Base-by-base conservation (phyloP, 176 grass and related monocot genomes). In the Tillandsia fasciculata region DNA sequence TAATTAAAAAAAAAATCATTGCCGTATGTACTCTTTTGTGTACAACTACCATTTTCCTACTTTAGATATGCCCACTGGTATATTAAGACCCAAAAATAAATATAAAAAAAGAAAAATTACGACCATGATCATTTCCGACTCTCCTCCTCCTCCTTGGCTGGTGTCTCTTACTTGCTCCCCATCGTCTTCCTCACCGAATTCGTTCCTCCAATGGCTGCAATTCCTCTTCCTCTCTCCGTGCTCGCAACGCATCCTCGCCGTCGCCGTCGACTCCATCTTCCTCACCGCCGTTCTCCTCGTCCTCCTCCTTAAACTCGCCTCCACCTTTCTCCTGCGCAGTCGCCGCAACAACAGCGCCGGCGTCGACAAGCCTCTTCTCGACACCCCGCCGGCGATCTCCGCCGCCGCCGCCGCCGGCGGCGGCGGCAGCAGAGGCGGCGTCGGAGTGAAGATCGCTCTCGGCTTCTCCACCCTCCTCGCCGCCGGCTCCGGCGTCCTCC, bases 231-330 rank as follows among this genome's bases (percentile, higher is more conserved):
- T 84, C n/a, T 77, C 83, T 0, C 83, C 83, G 0, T 90, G 80
- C 67, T 77, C 83, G n/a, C 87, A 81, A 83, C 80, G 83, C 70
- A 27, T 28, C 20, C 73, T 86, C 57, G 66, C 77, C 17, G 67
- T 11, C 11, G 69, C 68, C 4, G 5, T 79, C 47, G 69, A 84
- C 69, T 26, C 72, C 13, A 51, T 81, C 56, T 82, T 87, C 81
- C 69, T 91, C 51, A 13, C 84, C 64, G 54, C 56, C 26, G 54
- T 66, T 7, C 33, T 81, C 59, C 24, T 2, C 3, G 1, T 81
- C 27, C 11, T 52, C 12, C 17, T 70, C 50, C 81, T 67, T 48
- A 56, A 76, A 18, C 64, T 42, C 33, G 33, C 33, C 7, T 42
- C 33, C 28, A 0, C 2, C 28, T 29, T 78, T 48, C 8, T 74